Base-by-base conservation (phyloP, 805 yeast species). In the Barnettozyma wickerhamii region DNA sequence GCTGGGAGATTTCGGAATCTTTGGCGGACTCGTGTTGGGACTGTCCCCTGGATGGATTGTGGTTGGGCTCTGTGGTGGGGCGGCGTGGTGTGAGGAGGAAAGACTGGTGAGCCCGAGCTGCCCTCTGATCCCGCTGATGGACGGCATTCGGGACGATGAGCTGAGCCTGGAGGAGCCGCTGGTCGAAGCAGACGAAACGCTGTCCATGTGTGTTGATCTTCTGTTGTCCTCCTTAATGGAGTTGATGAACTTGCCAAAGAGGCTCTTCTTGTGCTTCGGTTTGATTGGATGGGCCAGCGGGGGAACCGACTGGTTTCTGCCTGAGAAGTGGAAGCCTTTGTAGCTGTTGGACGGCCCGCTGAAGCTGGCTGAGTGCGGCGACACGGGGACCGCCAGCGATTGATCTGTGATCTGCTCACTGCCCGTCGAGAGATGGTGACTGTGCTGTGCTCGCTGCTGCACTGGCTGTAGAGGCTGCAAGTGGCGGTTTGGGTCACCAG, bases 211-310 rank as follows among this genome's bases (percentile, higher is more conserved):
- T 7, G 30, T 29, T 10, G 37, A 29, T 35, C 29, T 30, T 40
- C 26, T 30, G 41, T 39, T 50, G n/a, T 52, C 59, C 5, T 53
- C 58, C 26, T 55, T 45, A 10, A 50, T 52, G 3, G 60, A 51
- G 15, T 43, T 47, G 30, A 56, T 56, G 37, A 58, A 55, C 38
- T 56, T 57, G 2, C 60, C 62, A 35, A 56, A 54, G 7, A 53
- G 39, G 13, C 54, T 43, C 30, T 38, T 53, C 37, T 50, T 56
- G 3, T 45, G 40, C 33, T 45, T 62, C 0, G 77, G 77, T 45
- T 71, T 72, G 21, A 74, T 68, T 1, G 78, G 78, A n/a, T 67
- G 72, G 18, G 59, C 48, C 33, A 71, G 61, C 4, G 79, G 78
- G 1, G 79, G 77, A 3, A 66, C 54, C 14, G 65, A 64, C 15